These are phyloP conservation scores for Rubroshorea leprosula DNA, from an alignment of 345 rosid species.

Conservation along the genomic window DNA sequence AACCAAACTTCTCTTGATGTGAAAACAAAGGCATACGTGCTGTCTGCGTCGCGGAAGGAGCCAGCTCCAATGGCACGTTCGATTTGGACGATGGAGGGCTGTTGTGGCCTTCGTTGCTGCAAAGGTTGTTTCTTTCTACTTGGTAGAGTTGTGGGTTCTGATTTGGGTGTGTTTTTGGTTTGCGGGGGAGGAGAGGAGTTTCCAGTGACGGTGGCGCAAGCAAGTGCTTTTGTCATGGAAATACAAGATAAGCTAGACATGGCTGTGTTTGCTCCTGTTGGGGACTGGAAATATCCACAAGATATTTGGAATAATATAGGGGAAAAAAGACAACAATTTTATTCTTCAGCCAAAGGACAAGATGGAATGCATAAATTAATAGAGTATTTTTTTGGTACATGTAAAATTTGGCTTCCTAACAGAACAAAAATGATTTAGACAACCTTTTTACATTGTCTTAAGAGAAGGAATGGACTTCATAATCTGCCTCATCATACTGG, in stretches of 20 bases:
- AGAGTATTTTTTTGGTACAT: too few relatives aligned
- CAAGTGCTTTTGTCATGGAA: background rate
- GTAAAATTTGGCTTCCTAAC: background rate
- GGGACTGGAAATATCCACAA: background rate
- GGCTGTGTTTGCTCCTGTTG: conserved; percentile 1
- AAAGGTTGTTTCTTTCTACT: conserved; percentile 11
- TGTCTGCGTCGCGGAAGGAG: conserved; percentile 60
- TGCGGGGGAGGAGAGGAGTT: conserved; percentile 7
- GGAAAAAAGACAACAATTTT: background rate
- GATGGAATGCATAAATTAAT: too few relatives aligned
- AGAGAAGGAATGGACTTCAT: background rate
- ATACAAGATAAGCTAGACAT: conserved; percentile 15
- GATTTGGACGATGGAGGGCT: conserved; percentile 43
- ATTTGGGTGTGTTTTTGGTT: background rate
- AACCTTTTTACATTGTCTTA: background rate
- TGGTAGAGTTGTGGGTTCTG: conserved; percentile 2
- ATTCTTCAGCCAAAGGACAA: too few relatives aligned
- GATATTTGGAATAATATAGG: background rate
- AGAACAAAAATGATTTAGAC: conserved; percentile 9
- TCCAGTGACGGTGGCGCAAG: background rate
- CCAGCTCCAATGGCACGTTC: conserved; percentile 87
- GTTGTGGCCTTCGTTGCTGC: conserved; percentile 16
- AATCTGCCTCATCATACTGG: conserved; percentile 31
- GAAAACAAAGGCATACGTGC: conserved; percentile 25
- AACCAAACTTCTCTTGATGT: too few relatives aligned